Conservation (phyloP, 2,329 filamentous ascomycete species). For the Tolypocladium amazonense region DNA sequence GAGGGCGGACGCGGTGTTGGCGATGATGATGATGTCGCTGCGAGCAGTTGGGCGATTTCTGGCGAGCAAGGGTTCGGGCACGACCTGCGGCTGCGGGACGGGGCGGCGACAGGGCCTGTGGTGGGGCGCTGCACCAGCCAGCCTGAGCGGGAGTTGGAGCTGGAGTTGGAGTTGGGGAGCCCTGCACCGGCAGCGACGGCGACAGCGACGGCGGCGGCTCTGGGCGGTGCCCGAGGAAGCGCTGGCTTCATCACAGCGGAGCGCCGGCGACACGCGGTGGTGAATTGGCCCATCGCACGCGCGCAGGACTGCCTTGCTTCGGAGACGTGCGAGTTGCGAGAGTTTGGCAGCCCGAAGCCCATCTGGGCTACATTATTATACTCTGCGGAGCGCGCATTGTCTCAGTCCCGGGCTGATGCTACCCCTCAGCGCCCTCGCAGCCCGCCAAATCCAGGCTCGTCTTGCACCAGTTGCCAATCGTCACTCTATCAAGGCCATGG, state of each 20-base stretch:
- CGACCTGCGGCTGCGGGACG: not conserved
- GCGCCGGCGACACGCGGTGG: not conserved
- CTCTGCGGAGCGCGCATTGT: too few species aligned
- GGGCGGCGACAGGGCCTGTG: not conserved
- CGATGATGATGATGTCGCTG: not conserved
- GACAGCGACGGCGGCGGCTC: not conserved
- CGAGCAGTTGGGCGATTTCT: not conserved
- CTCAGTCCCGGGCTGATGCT: too few species aligned
- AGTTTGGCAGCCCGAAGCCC: not conserved
- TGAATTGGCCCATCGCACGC: not conserved
- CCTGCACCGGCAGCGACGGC: not conserved
- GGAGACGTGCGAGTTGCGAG: not conserved
- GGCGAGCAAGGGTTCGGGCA: not conserved
- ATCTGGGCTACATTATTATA: not conserved
- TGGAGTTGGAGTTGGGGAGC: not conserved
- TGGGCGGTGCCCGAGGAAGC: not conserved
- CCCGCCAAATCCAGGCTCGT: not conserved
- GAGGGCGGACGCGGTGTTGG: not conserved
- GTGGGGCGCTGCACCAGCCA: not conserved
- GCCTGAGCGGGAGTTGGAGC: too few species aligned
- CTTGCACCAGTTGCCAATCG: too few species aligned
- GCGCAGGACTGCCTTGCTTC: not conserved
- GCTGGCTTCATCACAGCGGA: too few species aligned
- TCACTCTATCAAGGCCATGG: slow-evolving; percentile 9
- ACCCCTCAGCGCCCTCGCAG: not conserved